These are phyloP conservation scores for Primulina huaijiensis DNA, from an alignment of 257 asterid species.

Conservation along the genomic window DNA sequence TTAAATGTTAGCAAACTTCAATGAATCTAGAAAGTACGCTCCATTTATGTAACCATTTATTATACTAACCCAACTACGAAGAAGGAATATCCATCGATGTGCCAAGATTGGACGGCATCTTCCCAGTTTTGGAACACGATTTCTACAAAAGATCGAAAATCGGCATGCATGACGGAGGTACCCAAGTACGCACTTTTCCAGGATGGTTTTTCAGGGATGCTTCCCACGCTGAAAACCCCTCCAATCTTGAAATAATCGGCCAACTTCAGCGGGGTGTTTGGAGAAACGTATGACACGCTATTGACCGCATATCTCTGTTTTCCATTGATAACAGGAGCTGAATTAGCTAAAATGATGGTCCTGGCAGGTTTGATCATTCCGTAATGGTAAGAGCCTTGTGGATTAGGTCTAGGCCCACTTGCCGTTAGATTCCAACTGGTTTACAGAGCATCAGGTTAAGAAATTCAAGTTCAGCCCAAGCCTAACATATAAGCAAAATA, in stretches of 20 bases:
- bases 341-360: slow-evolving; percentile 84
- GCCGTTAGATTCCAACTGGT: slow-evolving; percentile 83
- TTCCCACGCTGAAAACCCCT: slow-evolving; percentile 65
- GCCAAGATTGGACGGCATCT: slow-evolving; percentile 87
- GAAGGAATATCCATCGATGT: slow-evolving; percentile 78
- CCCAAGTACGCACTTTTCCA: slow-evolving; percentile 54
- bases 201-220: slow-evolving; percentile 64
- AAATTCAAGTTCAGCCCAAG: slow-evolving; percentile 2
- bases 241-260: slow-evolving; percentile 87
- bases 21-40: neutral
- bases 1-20: slow-evolving; percentile 19
- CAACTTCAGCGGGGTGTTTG: slow-evolving; percentile 82
- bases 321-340: slow-evolving; percentile 74
- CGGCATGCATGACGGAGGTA: slow-evolving; percentile 78
- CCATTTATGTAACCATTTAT: neutral
- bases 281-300: slow-evolving; percentile 59
- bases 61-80: slow-evolving; percentile 80
- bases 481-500: neutral
- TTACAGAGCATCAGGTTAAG: slow-evolving; percentile 28
- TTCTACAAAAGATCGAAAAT: slow-evolving; percentile 63
- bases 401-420: slow-evolving; percentile 96
- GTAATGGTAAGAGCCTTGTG: slow-evolving; percentile 96
- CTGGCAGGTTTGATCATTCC: slow-evolving; percentile 75
- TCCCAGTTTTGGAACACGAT: slow-evolving; percentile 91
- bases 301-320: slow-evolving; percentile 88